Conservation (phyloP, 2,329 filamentous ascomycete genomes). For the Alternaria angustiovoidea region DNA sequence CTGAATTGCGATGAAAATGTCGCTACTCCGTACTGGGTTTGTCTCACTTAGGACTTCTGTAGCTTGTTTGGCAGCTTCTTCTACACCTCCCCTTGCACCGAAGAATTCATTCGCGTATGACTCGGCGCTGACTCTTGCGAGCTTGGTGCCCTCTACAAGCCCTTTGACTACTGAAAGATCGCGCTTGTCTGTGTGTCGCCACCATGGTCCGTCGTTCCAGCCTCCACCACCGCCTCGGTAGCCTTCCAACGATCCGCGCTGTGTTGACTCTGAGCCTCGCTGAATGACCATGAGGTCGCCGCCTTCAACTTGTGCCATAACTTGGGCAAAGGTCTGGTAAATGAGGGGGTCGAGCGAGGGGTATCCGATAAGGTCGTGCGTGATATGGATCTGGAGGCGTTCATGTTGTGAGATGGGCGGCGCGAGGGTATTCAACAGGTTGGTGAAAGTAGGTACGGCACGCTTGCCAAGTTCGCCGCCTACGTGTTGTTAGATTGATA, state of each 20-base stretch:
- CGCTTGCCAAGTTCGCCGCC: conserved; percentile 75
- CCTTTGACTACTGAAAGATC: conserved; percentile 83
- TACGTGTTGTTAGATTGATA: conserved; percentile 51
- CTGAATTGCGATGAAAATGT: conserved; percentile 96
- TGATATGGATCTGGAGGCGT: conserved; percentile 95
- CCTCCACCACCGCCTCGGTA: conserved; percentile 67
- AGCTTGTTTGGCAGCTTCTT: conserved; percentile 80
- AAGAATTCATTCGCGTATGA: conserved; percentile 88
- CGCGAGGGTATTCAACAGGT: conserved; percentile 91
- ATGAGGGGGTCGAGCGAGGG: conserved; percentile 93
- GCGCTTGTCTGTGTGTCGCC: conserved; percentile 76
- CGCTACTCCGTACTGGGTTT: conserved; percentile 90
- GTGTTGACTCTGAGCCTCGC: conserved; percentile 84
- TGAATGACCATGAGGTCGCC: conserved; percentile 95
- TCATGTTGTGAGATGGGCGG: conserved; percentile 97
- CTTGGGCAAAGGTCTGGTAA: conserved; percentile 87
- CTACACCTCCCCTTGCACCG: conserved; percentile 76
- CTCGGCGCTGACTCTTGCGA: conserved; percentile 88
- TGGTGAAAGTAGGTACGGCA: conserved; percentile 92
- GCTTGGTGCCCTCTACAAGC: conserved; percentile 85
- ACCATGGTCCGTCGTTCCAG: conserved; percentile 97
- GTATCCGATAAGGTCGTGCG: conserved; percentile 93
- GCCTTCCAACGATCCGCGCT: conserved; percentile 69
- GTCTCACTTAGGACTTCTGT: conserved; percentile 80
- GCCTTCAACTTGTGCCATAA: conserved; percentile 99